Evolutionary conservation across 129 eudicot genomes (phyloP), one percentile per base, ranked within the genome.

Genomic region (Flaveria sonorensis): DNA sequence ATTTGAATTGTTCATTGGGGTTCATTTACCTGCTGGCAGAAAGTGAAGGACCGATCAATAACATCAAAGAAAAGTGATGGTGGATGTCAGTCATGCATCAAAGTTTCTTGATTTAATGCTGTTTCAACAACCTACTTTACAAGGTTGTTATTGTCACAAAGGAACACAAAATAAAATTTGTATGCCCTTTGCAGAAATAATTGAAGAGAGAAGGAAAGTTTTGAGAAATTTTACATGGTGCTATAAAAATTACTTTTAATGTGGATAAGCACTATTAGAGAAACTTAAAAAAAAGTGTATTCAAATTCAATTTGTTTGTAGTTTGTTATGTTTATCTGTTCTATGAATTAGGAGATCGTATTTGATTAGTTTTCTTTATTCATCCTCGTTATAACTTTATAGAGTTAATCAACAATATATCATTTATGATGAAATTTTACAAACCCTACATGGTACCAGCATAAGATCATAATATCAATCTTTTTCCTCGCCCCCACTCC

Each of bases 51-150:
- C 77, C 79, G 53, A 76, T 75, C 82, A 75, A 74, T 83, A 79
- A 81, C 83, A 79, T 77, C 85, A 82, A 82, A 70, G 64, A 61
- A 79, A 72, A 80, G 84, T 71, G 72, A 79, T 79, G 77, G 77
- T 71, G 71, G 82, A 71, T 70, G 82, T 51, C 82, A 53, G 72
- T 79, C 76, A 70, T 71, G 67, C 20, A 68, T 78, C 75, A 75
- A 67, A 70, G 64, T 66, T 75, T 65, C 19, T 52, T 16, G 67
- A 77, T 79, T 74, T 82, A 73, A 85, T 82, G 78, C 70, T 82
- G 32, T 50, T 75, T 74, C 89, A 85, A 82, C 86, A 78, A 85
- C 84, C 81, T 23, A 7, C 80, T 85, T 77, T 73, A 73, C 79
- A 20, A 72, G 77, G 70, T 69, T 71, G 83, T 85, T 72, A 85